A percentile compares a stretch with the other conserved stretches of the same genome.
Conservation (phyloP, 352 stramenopile genomes). For the Phytophthora meadii region DNA sequence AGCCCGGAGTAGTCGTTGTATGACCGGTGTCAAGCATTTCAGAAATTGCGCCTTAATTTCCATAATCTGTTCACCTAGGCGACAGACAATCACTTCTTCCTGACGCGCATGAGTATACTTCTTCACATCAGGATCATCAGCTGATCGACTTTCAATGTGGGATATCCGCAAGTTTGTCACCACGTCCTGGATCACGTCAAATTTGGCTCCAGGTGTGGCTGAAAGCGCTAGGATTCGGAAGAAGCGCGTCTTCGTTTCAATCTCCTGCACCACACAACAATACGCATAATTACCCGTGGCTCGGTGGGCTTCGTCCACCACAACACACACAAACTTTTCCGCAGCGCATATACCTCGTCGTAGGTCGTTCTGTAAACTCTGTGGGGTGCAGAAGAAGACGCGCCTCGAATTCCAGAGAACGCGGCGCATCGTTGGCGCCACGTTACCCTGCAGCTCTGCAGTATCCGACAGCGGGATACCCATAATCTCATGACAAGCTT, state of each 20-base stretch:
- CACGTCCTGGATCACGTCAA: conserved; percentile 96
- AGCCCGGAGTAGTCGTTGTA: conserved; percentile 55
- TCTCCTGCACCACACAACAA: conserved; percentile 88
- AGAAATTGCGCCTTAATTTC: conserved; percentile 74
- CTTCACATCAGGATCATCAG: conserved; percentile 95
- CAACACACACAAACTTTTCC: conserved; percentile 94
- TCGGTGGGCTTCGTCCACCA: conserved; percentile 98
- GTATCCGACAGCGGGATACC: conserved; percentile 92
- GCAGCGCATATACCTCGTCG: conserved; percentile 77
- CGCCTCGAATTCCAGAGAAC: conserved; percentile 93
- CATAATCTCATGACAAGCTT: conserved; percentile 95
- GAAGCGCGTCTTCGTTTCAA: conserved; percentile 68
- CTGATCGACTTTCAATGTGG: conserved; percentile 95
- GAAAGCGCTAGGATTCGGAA: conserved; percentile 96
- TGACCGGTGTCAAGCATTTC: conserved; percentile 66
- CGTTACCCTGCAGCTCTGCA: conserved; percentile 86
- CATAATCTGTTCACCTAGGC: conserved; percentile 60
- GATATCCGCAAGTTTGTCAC: conserved; percentile 95
- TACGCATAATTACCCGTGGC: conserved; percentile 98
- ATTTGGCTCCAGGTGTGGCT: conserved; percentile 97
- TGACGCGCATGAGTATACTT: conserved; percentile 86
- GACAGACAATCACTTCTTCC: conserved; percentile 87
- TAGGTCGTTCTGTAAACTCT: conserved; percentile 98
- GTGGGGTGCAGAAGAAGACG: conserved; percentile 99
- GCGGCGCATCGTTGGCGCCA: conserved; percentile 68